Percentiles rank a stretch among this genome's conserved stretches.
Evolutionary conservation across 768 basidiomycete genomes (phyloP).

Genomic region (Tylopilus cervinicoccineus): DNA sequence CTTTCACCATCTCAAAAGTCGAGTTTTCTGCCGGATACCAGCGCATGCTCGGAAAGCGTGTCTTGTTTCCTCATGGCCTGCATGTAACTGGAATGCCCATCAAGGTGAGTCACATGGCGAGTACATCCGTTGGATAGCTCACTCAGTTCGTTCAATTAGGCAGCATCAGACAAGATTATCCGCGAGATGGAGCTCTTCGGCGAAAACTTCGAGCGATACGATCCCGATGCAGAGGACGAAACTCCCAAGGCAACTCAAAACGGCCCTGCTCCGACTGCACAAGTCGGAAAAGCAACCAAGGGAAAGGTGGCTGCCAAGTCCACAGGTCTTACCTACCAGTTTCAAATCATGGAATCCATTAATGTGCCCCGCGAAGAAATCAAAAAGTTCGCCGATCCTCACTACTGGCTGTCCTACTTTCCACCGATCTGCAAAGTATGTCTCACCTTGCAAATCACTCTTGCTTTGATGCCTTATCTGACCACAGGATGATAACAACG

Average conservation of each 20-base stretch:
- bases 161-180: slow-evolving; percentile 95
- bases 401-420: slow-evolving; percentile 90
- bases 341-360: slow-evolving; percentile 97
- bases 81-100: slow-evolving; percentile 99
- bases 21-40: slow-evolving; percentile 96
- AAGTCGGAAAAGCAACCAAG: slow-evolving; percentile 85
- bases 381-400: slow-evolving; percentile 95
- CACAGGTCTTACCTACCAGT: slow-evolving; percentile 93
- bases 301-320: slow-evolving; percentile 92
- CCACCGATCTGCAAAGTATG: slow-evolving; percentile 89
- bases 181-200: slow-evolving; percentile 98
- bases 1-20: slow-evolving; percentile 96
- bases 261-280: slow-evolving; percentile 41
- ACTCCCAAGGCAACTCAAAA: slow-evolving; percentile 39
- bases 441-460: slow-evolving; percentile 7
- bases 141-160: slow-evolving; percentile 42
- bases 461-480: not conserved
- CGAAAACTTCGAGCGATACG: slow-evolving; percentile 67
- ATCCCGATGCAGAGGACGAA: slow-evolving; percentile 42
- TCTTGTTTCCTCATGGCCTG: slow-evolving; percentile 95
- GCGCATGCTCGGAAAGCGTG: slow-evolving; percentile 90
- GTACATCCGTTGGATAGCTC: not conserved
- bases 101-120: slow-evolving; percentile 61
- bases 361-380: slow-evolving; percentile 85
- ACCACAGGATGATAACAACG: slow-evolving; percentile 63